Percentiles rank a stretch among this genome's conserved stretches.
Evolutionary conservation across 768 basidiomycete species (phyloP).

Genomic region (Russula griseocarnosa): DNA sequence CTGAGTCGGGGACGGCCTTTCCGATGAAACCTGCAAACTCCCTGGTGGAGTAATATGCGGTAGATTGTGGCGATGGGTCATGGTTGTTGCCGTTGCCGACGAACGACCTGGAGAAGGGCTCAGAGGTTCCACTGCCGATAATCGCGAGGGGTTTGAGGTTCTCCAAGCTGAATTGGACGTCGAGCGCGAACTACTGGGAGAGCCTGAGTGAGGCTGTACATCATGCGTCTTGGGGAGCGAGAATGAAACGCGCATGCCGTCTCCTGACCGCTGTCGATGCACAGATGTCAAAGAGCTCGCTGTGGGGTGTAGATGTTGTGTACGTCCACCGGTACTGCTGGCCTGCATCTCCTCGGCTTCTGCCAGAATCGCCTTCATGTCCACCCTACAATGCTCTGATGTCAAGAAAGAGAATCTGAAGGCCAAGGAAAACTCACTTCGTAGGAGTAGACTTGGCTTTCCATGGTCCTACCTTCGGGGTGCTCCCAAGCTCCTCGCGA

Average conservation of each 20-base stretch:
- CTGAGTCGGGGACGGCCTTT: not conserved
- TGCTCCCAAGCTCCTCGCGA: not conserved
- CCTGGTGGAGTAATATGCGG: conserved; percentile 4
- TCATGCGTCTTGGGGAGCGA: conserved; percentile 21
- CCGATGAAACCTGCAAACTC: not conserved
- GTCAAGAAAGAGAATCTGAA: not conserved
- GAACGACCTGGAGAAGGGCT: not conserved
- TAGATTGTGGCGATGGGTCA: not conserved
- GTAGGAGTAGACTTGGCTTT: conserved; percentile 43
- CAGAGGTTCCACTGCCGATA: not conserved
- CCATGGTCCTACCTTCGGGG: conserved; percentile 34
- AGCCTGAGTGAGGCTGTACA: conserved; percentile 2
- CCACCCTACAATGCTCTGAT: conserved; percentile 47
- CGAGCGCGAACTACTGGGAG: conserved; percentile 1
- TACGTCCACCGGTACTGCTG: conserved; percentile 2
- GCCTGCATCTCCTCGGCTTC: conserved; percentile 50
- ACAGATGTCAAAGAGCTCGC: not conserved
- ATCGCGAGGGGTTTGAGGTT: not conserved
- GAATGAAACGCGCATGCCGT: conserved; percentile 12
- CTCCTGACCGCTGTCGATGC: conserved; percentile 17
- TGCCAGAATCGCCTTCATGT: conserved; percentile 84
- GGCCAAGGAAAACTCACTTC: conserved; percentile 42
- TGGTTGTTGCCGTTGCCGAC: not conserved
- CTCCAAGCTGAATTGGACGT: conserved; percentile 8
- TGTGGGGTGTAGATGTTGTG: conserved; percentile 28